Evolutionary conservation across 805 yeast genomes (phyloP).

Genomic region (Geotrichum ghanense): DNA sequence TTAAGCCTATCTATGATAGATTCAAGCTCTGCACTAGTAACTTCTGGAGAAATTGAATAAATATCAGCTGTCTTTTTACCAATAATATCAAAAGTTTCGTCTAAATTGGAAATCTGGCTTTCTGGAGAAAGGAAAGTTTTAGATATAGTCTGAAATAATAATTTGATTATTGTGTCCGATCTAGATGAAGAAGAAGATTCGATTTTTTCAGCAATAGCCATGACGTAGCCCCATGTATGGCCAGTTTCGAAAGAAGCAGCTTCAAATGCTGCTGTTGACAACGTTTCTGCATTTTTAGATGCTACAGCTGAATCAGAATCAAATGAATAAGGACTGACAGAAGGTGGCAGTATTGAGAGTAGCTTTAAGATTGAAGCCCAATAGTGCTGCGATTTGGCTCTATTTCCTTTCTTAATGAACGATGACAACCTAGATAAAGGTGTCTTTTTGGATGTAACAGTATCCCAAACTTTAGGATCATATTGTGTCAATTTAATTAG

Average conservation of each 20-base stretch:
- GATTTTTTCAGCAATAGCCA: conserved; percentile 11
- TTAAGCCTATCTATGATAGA: not conserved
- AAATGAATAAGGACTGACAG: conserved; percentile 10
- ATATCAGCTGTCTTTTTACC: conserved; percentile 1
- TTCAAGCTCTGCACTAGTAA: not conserved
- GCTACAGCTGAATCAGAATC: not conserved
- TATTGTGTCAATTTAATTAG: conserved; percentile 34
- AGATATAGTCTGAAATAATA: not conserved
- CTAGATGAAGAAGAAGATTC: not conserved
- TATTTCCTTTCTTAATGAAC: conserved; percentile 10
- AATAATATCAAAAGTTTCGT: not conserved
- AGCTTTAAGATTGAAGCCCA: conserved; percentile 15
- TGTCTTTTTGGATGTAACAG: conserved; percentile 10
- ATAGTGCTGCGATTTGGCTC: conserved; percentile 8
- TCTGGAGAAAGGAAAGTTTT: not conserved
- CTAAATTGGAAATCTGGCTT: not conserved
- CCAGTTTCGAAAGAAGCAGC: conserved; percentile 7
- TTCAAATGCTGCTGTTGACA: conserved; percentile 8
- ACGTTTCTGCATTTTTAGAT: conserved; percentile 4
- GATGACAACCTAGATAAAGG: conserved; percentile 13
- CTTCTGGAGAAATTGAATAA: not conserved
- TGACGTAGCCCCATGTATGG: conserved; percentile 14
- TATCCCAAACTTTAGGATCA: conserved; percentile 23
- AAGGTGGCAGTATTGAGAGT: conserved; percentile 10
- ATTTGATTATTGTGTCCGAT: not conserved